phyloP scores from a whole-genome alignment of 208 protist species.

The Giardia duodenalis region DNA sequence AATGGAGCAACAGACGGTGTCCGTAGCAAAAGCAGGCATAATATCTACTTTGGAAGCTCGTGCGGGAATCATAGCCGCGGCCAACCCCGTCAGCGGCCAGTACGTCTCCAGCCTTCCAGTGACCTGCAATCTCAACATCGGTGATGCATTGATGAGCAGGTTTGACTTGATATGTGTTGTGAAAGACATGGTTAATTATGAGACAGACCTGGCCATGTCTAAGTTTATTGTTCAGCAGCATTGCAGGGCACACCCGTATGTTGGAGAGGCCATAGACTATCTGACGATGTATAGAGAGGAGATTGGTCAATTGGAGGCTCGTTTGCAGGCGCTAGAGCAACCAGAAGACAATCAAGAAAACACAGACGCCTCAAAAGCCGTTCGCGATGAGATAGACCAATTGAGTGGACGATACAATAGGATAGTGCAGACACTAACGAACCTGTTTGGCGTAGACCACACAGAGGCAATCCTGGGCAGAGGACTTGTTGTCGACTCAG shows the following conservation, averaged over 20 bases:
- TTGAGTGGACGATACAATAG: neutral
- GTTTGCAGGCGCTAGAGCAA: neutral
- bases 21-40: slow-evolving; percentile 98
- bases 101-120: neutral
- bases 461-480: neutral
- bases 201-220: neutral
- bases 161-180: slow-evolving; percentile 35
- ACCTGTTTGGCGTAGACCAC: neutral
- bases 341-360: neutral
- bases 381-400: neutral
- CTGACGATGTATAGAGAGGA: neutral
- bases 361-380: too few relatives aligned
- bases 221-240: slow-evolving; percentile 22
- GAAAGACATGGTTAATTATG: slow-evolving; percentile 4
- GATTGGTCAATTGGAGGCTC: neutral
- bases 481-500: neutral
- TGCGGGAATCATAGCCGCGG: slow-evolving; percentile 91
- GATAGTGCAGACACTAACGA: neutral
- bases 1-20: slow-evolving; percentile 97
- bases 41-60: slow-evolving; percentile 63
- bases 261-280: neutral
- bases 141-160: slow-evolving; percentile 20
- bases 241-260: neutral
- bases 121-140: slow-evolving; percentile 27
- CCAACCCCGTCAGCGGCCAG: slow-evolving; percentile 79